Base-by-base conservation (phyloP, 768 basidiomycete genomes). In the Boletus eberwhitei region DNA sequence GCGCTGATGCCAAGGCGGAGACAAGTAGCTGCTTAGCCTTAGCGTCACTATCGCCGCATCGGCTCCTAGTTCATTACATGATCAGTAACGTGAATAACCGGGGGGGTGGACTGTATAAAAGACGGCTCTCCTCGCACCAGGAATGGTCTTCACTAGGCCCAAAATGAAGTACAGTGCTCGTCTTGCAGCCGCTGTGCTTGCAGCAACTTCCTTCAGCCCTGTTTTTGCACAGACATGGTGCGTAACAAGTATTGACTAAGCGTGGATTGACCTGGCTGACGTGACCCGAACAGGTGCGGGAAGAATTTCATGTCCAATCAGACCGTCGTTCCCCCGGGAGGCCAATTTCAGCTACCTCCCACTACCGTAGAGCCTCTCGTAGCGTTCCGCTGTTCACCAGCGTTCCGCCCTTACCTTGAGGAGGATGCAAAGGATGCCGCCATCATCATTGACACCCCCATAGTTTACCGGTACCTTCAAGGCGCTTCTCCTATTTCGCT, bases 371-470 rank as follows among this genome's bases (percentile, higher is more conserved):
- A 59, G 8, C 75, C 79, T 9, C 69, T 79, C 14, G 65, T 81
- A 1, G 75, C 75, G 0, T 71, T 82, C 41, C 75, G 77, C 41
- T 82, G 79, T 55, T 68, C 74, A 1, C 79, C 79, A 2, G 75
- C 64, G 7, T 72, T 80, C 42, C 73, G 73, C 37, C 80, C 80
- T 2, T 82, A 79, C 65, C 72, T 81, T 2, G 67, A 73, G 11
- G 73, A 74, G 39, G 80, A 81, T 19, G 69, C 42, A 8, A 40
- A 52, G 19, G 12, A 26, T 8, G 61, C 51, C 5, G 19, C 57
- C 17, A 36, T 79, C 43, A 53, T 80, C 40, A 53, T 80, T 14
- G 77, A 80, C 51, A 64, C 76, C 0, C 64, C 64, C 14, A 58
- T 80, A 40, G 73, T 75, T 4, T 64, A 72, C 47, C 59, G 65